Conservation (phyloP, 371 early-diverging fungal species). For the Aphelidium insulamus region DNA sequence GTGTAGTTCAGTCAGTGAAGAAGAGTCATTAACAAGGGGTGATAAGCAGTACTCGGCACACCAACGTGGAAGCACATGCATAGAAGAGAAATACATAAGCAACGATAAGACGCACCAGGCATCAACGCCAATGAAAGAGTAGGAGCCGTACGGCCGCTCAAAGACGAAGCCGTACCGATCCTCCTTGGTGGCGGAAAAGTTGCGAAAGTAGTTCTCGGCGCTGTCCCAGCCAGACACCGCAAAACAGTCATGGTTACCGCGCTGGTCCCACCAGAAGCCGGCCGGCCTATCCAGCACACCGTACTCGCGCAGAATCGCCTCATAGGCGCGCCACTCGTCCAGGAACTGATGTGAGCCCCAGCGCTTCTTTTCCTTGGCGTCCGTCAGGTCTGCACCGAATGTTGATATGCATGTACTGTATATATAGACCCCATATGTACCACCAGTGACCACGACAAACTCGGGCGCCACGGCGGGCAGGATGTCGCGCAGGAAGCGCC, state of each 20-base stretch:
- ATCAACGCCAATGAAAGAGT: slow-evolving; percentile 64
- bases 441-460: slow-evolving; percentile 16
- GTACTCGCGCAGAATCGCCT: slow-evolving; percentile 20
- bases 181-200: slow-evolving; percentile 23
- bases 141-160: slow-evolving; percentile 33
- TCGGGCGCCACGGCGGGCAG: slow-evolving; percentile 14
- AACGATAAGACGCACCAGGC: slow-evolving; percentile 30
- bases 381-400: slow-evolving; percentile 80
- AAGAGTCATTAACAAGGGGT: neutral
- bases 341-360: slow-evolving; percentile 44
- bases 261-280: slow-evolving; percentile 54
- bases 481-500: slow-evolving; percentile 4
- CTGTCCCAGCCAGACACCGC: slow-evolving; percentile 39
- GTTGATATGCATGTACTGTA: no score
- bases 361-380: slow-evolving; percentile 45
- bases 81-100: neutral
- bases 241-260: slow-evolving; percentile 74
- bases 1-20: neutral
- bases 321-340: slow-evolving; percentile 64
- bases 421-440: no score
- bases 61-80: no score
- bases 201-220: slow-evolving; percentile 31
- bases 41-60: no score
- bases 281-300: slow-evolving; percentile 10
- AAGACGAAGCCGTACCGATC: slow-evolving; percentile 37